Base-by-base conservation (phyloP, 768 basidiomycete species). In the Russula ochroleuca region DNA sequence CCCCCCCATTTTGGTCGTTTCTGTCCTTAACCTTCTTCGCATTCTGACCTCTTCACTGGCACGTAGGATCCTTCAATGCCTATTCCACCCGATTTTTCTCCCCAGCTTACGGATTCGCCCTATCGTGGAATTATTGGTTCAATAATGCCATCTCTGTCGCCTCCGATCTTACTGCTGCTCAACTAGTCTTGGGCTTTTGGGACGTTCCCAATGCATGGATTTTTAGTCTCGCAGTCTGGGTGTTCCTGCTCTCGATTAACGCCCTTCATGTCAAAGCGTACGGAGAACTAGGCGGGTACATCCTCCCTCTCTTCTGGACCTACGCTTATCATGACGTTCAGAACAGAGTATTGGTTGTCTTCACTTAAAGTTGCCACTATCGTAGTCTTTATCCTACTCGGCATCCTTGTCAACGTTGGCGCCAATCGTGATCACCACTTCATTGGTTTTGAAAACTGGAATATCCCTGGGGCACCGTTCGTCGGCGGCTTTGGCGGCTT, bases 41-140 rank as follows among this genome's bases (percentile, higher is more conserved):
- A 31, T 15, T 61, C 52, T 67, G n/a, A 50, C 55, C 23, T 40
- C 17, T 45, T 52, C 15, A 8, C n/a, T n/a, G 14, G 62, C 49
- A 17, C 19, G 41, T 64, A 75, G 94, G 93, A 3, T 94, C 92
- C 8, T 96, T 95, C 79, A 93, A 89, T 68, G 84, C 88, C 0
- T 93, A 94, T 69, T 79, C 90, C 0, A 87, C 85, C 3, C 87
- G 93, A 43, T 94, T 96, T 76, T 86, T 96, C 72, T 92, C 90
- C 9, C 89, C 92, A 0, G 84, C 89, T 2, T 93, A 92, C 72
- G 92, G 90, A 1, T 94, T 94, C 68, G 90, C 91, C 1, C 77
- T 93, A 33, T 85, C 86, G 0, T 94, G 90, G 90, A 92, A 92
- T 71, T 94, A 93, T 71, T 92, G 90, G 90, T 89, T 92, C 76